These are phyloP conservation scores for Ammopiptanthus mongolicus DNA, from an alignment of 306 rosid genomes.

Conservation along the genomic window DNA sequence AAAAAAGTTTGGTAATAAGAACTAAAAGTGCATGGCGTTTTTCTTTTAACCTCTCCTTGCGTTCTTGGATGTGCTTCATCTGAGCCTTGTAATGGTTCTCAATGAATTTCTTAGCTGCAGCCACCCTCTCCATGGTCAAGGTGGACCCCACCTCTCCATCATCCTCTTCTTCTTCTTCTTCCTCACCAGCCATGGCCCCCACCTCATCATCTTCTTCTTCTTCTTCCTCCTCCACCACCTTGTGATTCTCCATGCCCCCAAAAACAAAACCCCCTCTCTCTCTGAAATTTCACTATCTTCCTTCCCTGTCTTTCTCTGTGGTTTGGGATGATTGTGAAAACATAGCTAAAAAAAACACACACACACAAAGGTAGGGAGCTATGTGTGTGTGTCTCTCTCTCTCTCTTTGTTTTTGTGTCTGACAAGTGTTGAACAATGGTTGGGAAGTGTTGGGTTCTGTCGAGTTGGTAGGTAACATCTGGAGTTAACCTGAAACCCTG, in stretches of 20 bases:
- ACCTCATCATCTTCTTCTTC: conserved; percentile 20
- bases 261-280: neutral
- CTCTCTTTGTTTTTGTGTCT: neutral
- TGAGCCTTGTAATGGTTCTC: conserved; percentile 84
- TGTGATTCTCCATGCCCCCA: conserved; percentile 35
- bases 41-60: conserved; percentile 58
- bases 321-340: conserved; percentile 38
- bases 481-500: neutral
- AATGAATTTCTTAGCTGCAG: conserved; percentile 83
- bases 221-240: conserved; percentile 3
- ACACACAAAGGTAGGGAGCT: neutral
- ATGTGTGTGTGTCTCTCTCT: conserved; percentile 11
- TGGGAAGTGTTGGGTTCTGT: neutral
- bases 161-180: conserved; percentile 21
- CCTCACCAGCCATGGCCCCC: conserved; percentile 28
- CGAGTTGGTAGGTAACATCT: neutral
- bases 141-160: conserved; percentile 52
- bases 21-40: neutral
- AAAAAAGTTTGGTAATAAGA: too few species aligned
- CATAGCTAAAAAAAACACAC: conserved; percentile 29
- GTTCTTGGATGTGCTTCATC: conserved; percentile 68
- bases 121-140: conserved; percentile 85
- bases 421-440: conserved; percentile 23
- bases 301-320: conserved; percentile 7
- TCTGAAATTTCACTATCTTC: neutral